Percentiles rank a stretch among this genome's conserved stretches.
Conservation (phyloP, 2,329 filamentous ascomycete species). For the Apiospora rasikravindrae region DNA sequence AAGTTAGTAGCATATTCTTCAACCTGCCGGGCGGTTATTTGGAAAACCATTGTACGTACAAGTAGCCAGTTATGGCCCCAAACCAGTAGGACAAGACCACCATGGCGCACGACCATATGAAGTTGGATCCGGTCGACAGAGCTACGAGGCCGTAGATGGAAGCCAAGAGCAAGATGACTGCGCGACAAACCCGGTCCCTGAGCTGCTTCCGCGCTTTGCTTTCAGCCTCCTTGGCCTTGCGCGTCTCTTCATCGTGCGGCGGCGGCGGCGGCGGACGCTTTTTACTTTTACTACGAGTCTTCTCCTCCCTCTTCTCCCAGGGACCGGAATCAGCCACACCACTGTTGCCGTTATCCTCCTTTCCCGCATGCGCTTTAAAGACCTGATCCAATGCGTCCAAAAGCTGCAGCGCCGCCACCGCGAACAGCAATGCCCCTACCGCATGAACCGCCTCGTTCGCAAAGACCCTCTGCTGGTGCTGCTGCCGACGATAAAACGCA, state of each 20-base stretch:
- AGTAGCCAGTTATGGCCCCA: slow-evolving; percentile 13
- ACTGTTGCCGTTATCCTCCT: too few species aligned
- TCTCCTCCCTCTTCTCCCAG: not conserved
- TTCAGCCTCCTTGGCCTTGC: not conserved
- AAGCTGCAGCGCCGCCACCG: slow-evolving; percentile 24
- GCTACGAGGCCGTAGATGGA: slow-evolving; percentile 23
- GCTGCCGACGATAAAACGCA: not conserved
- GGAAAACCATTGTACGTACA: not conserved
- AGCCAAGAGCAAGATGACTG: slow-evolving; percentile 22
- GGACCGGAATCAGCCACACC: too few species aligned
- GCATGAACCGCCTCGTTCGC: slow-evolving; percentile 27
- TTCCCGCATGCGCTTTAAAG: not conserved
- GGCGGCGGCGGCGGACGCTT: not conserved
- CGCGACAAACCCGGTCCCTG: not conserved
- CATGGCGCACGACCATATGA: slow-evolving; percentile 27
- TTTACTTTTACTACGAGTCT: not conserved
- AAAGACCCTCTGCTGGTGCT: slow-evolving; percentile 16
- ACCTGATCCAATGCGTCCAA: not conserved
- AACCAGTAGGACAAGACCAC: slow-evolving; percentile 23
- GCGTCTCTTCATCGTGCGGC: not conserved
- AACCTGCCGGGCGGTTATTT: too few species aligned
- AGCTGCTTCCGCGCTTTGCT: not conserved
- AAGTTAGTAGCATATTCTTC: not conserved
- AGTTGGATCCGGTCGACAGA: slow-evolving; percentile 23
- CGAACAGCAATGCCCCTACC: slow-evolving; percentile 25